Evolutionary conservation across 2,329 filamentous ascomycete genomes (phyloP).

Genomic region (Fusarium setosum): DNA sequence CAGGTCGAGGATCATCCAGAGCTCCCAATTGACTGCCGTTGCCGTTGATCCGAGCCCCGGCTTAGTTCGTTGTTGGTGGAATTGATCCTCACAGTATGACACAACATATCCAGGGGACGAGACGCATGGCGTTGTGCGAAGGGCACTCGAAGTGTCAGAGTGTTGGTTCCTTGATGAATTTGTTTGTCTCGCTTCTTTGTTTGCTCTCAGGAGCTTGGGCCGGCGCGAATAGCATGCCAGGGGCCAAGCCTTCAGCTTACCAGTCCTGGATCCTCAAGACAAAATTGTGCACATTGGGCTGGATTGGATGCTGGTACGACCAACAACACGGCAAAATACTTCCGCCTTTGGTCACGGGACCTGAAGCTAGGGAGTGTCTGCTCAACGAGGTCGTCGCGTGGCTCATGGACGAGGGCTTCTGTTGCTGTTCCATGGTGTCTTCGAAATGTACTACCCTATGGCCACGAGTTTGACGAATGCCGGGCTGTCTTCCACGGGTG

Average conservation of each 20-base stretch:
- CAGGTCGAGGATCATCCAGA: neutral
- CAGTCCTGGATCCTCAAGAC: neutral
- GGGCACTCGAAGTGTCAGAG: neutral
- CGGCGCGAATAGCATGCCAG: constrained; percentile 11
- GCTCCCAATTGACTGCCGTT: constrained; percentile 1
- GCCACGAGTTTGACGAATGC: neutral
- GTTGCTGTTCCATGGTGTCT: neutral
- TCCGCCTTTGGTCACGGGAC: constrained; percentile 17
- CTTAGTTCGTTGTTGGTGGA: constrained; percentile 1
- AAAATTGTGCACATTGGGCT: neutral
- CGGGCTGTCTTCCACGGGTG: neutral
- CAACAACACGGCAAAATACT: constrained; percentile 19
- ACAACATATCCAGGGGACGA: constrained; percentile 8
- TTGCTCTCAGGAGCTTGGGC: neutral
- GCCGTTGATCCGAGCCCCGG: constrained; percentile 11
- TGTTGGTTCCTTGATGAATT: neutral
- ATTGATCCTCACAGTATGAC: constrained; percentile 18
- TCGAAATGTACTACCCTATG: constrained; percentile 13
- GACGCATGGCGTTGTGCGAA: constrained; percentile 16
- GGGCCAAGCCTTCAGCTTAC: neutral
- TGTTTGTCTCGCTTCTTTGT: constrained; percentile 21
- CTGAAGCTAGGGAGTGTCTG: neutral
- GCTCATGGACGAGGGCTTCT: neutral
- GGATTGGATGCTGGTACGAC: constrained; percentile 8
- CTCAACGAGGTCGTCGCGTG: neutral